Base-by-base conservation (phyloP, 1,139 yeast species). In the Fermentozyma sake region DNA sequence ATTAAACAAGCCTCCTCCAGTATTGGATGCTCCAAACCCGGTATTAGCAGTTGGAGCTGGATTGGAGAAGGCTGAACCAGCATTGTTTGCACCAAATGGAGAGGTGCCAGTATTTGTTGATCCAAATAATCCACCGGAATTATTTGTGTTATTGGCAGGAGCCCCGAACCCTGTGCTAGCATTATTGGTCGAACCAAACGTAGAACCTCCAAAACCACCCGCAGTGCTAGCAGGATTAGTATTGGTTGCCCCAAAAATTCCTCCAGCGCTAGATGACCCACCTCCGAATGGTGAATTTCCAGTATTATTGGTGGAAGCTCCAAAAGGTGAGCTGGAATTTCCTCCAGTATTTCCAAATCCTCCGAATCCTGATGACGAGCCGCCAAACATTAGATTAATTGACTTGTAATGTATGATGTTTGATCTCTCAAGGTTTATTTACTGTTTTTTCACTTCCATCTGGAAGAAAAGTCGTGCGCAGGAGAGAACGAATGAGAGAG, bases 361-460 rank as follows among this genome's bases (percentile, higher is more conserved):
- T 10, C 55, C 55, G 25, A 50, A 50, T 9, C 55, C 55, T 12
- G 51, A 39, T 19, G 45, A 37, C 20, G 47, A 32, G 19, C 46
- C 38, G 14, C 52, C 49, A 40, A 49, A 50, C 53, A 50, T 50
- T 29, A 28, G 20, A 20, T 27, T 27, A n/a, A 23, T 14, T n/a
- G 23, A 17, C n/a, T 18, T 24, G 26, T 7, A 17, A 24, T 20
- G 20, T n/a, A n/a, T n/a, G n/a, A n/a, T n/a, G n/a, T n/a, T n/a
- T n/a, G n/a, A n/a, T n/a, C n/a, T n/a, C n/a, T n/a, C n/a, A n/a
- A n/a, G n/a, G n/a, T n/a, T n/a, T n/a, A n/a, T n/a, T n/a, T n/a
- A n/a, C n/a, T n/a, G n/a, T n/a, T n/a, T n/a, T n/a, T n/a, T n/a
- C n/a, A n/a, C n/a, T n/a, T n/a, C n/a, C n/a, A n/a, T n/a, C n/a